Percentiles rank a stretch among this genome's conserved stretches.
Conservation (phyloP, 306 rosid species). For the Rosa rugosa region DNA sequence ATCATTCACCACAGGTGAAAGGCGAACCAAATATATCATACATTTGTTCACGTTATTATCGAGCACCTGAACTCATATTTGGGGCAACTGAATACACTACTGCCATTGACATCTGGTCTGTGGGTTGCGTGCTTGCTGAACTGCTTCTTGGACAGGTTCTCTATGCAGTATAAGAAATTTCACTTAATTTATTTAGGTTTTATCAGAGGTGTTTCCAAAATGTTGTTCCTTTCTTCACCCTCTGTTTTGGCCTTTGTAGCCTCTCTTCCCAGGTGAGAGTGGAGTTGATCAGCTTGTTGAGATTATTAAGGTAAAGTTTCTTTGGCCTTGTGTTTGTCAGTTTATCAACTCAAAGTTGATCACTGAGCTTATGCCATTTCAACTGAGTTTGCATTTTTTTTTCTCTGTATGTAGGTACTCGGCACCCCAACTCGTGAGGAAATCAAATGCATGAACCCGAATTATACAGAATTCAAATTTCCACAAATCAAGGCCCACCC, state of each 20-base stretch:
- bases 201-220: neutral
- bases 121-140: slow-evolving; percentile 68
- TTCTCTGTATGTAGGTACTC: slow-evolving; percentile 41
- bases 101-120: slow-evolving; percentile 75
- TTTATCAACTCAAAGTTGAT: neutral
- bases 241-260: slow-evolving; percentile 40
- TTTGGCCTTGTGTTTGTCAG: neutral
- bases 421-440: slow-evolving; percentile 78
- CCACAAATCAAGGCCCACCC: slow-evolving; percentile 63
- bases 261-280: slow-evolving; percentile 70
- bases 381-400: neutral
- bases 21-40: slow-evolving; percentile 78
- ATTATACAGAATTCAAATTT: slow-evolving; percentile 66
- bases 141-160: slow-evolving; percentile 68
- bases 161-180: slow-evolving; percentile 8
- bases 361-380: neutral
- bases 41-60: slow-evolving; percentile 70
- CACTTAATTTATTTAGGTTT: neutral
- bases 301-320: slow-evolving; percentile 56
- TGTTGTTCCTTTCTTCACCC: slow-evolving; percentile 2
- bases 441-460: slow-evolving; percentile 75
- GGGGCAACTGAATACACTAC: slow-evolving; percentile 75
- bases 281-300: slow-evolving; percentile 81
- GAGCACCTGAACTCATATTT: slow-evolving; percentile 76
- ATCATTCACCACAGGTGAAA: slow-evolving; percentile 44